Base-by-base conservation (phyloP, 345 rosid genomes). In the Moricandia arvensis region DNA sequence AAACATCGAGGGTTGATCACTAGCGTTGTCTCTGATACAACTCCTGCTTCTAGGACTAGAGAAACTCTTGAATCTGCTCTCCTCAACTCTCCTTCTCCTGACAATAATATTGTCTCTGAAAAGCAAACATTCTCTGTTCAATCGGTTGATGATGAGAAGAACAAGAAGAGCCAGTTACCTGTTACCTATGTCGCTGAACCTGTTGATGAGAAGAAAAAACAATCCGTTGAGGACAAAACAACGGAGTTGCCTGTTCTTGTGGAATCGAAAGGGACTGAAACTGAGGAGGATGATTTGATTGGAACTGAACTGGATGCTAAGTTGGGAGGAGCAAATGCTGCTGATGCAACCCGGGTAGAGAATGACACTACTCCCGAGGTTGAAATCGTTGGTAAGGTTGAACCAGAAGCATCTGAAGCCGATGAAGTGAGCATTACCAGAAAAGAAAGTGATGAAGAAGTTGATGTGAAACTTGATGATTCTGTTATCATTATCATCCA, bases 1-100 rank as follows among this genome's bases (percentile, higher is more conserved):
- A 79, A 86, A 49, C 90, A 88, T 1, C 77, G 96, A 21, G 93
- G 90, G 59, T 80, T 90, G 41, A 85, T 87, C 79, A 88, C 79
- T 75, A 82, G 68, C 53, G 85, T 77, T 5, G 80, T 79, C 34
- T 60, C 91, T 45, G 96, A 88, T 76, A 71, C 80, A 21, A 45
- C 77, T 66, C 71, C 83, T 59, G 54, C 75, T 30, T 54, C 74
- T 12, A 59, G 82, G 69, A 80, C 80, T 6, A 87, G 85, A 73
- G 96, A 83, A 27, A 87, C 82, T 67, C 77, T 83, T 31, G 89
- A 88, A 69, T 78, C 91, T 80, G 85, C 78, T 35, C 82, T 75
- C 35, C 76, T 75, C 35, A 69, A 80, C 31, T 60, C 78, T 71
- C 79, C 66, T 69, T 79, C 80, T 78, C 83, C 78, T 84, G 85